Base-by-base conservation (phyloP, 768 basidiomycete species). In the Saitozyma podzolica region DNA sequence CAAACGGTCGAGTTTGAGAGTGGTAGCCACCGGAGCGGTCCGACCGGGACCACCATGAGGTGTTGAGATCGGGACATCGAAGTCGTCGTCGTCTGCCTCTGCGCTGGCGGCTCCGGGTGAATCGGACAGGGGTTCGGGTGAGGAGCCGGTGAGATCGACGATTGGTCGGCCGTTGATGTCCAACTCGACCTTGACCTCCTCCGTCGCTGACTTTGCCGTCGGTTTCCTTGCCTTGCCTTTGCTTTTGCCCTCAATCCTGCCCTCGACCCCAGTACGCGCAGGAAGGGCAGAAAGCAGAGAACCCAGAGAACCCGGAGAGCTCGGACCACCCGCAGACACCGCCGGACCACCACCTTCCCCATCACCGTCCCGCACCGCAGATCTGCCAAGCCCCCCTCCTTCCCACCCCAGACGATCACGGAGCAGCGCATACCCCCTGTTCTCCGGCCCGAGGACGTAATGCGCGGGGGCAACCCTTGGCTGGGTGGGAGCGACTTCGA, bases 391-490 rank as follows among this genome's bases (percentile, higher is more conserved):
- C 16, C 74, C 74, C 19, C 74, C 74, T n/a, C 74, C 74, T 37
- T 69, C 59, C 75, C 75, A 76, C 20, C 75, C 75, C 37, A 68
- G 48, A 37, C 61, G 52, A 42, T 71, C 69, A 29, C 63, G 55
- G 48, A 76, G 40, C 17, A 76, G 43, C n/a, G 53, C 63, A 53
- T 72, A 74, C 5, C 75, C 75, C 41, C 66, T 72, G 56, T 76
- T 74, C n/a, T 73, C 70, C 11, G 72, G 72, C 17, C 75, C 75
- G 10, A 76, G 67, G 29, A 66, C 72, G 56, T 76, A 76, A 9
- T 61, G 54, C 9, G 57, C 51, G 20, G 54, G 58, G 10, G 43
- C 20, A 16, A 45, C 17, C 10, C 53, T 13, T 0, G 59, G 58
- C 9, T 55, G 11, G 6, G 40, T 19, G 8, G 63, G 43, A 14